Base-by-base conservation (phyloP, 495 filamentous ascomycete species). In the Talaromyces stipitatus region DNA sequence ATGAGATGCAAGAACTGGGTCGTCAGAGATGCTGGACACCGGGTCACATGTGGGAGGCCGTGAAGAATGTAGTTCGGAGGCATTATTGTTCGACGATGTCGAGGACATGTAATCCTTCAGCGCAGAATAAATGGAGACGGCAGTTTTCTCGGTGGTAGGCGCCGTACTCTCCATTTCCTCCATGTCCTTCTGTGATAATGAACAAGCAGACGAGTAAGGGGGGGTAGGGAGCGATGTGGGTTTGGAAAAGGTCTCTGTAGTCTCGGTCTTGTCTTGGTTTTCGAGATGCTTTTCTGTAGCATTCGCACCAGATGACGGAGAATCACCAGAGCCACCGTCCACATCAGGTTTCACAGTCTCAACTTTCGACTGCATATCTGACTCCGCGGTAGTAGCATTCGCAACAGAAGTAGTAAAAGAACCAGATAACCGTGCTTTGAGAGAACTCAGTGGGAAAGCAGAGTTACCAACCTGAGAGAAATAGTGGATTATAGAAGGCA, bases 401-500 rank as follows among this genome's bases (percentile, higher is more conserved):
- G 60, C 46, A 61, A 76, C 60, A 71, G 67, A 58, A 66, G 63
- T 66, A 73, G 75, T 59, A 58, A 77, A 61, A 67, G 67, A 60
- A 72, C 62, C 32, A 70, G 61, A 66, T 55, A 61, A 68, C 66
- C 69, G 72, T 61, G 75, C 69, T 67, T 74, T 79, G 67, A 76
- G 78, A 75, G 74, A 73, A 79, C 60, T 70, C 64, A 72, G 69
- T 72, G 67, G 72, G 70, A 72, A 72, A 75, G 72, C 75, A 75
- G 72, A 79, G 74, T 71, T 79, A 96, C 91, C 82, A 92, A 97
- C 92, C 91, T 97, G 92, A 76, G 87, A 88, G 81, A 94, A 95
- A 79, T 90, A 95, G 78, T 85, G 91, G 79, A 90, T 85, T 71
- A 96, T 90, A 65, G 89, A 88, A 46, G 92, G 92, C 65, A 92